These are phyloP conservation scores for Botryotinia globosa DNA, from an alignment of 2,329 filamentous ascomycete genomes.

Conservation along the genomic window DNA sequence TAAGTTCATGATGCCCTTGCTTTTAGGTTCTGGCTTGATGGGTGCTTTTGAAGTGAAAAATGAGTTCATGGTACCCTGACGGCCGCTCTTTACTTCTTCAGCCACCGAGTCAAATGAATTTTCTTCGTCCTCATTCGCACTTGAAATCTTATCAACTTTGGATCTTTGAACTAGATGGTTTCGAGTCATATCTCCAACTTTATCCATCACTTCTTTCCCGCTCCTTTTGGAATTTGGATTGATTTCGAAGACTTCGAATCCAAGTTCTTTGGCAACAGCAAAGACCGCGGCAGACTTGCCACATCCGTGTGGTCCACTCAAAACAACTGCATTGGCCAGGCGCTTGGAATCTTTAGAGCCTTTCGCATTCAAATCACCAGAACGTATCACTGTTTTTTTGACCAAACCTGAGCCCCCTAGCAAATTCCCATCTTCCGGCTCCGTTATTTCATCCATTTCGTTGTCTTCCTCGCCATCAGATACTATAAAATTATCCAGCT, in stretches of 20 bases:
- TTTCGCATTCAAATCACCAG: slow-evolving; percentile 40
- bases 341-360: slow-evolving; percentile 47
- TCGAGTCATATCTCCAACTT: slow-evolving; percentile 92
- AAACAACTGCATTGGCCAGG: slow-evolving; percentile 72
- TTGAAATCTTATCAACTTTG: slow-evolving; percentile 35
- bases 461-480: slow-evolving; percentile 72
- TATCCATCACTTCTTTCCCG: slow-evolving; percentile 86
- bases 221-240: slow-evolving; percentile 79
- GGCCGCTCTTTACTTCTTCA: slow-evolving; percentile 61
- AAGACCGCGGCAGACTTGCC: slow-evolving; percentile 93
- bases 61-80: slow-evolving; percentile 74
- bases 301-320: slow-evolving; percentile 85
- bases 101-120: slow-evolving; percentile 46
- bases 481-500: slow-evolving; percentile 77
- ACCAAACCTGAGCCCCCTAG: slow-evolving; percentile 41
- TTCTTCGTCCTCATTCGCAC: slow-evolving; percentile 39
- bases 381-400: slow-evolving; percentile 56
- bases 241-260: slow-evolving; percentile 93
- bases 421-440: slow-evolving; percentile 50
- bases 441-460: slow-evolving; percentile 66
- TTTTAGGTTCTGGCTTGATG: slow-evolving; percentile 31
- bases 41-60: slow-evolving; percentile 67
- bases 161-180: slow-evolving; percentile 80
- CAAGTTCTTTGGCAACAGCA: slow-evolving; percentile 86
- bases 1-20: slow-evolving; percentile 60